Base-by-base conservation (phyloP, 441 rosid species). In the Corymbia calophylla region DNA sequence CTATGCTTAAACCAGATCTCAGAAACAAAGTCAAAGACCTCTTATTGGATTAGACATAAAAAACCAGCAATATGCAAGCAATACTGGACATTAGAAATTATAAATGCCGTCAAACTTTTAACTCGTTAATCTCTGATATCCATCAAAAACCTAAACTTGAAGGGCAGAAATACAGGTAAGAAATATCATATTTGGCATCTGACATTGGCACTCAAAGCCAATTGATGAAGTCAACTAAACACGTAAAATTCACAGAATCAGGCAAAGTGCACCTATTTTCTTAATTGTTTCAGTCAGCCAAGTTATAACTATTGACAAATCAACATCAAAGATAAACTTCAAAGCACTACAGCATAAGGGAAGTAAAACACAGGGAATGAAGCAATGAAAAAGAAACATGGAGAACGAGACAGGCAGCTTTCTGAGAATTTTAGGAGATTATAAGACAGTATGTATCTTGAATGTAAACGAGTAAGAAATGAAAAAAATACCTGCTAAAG, bases 401-500 rank as follows among this genome's bases (percentile, higher is more conserved):
- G 53, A 44, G 16, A 77, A 77, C 18, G n/a, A 77, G 49, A 44
- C n/a, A 77, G n/a, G 84, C 53, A 44, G 18, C 32, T 7, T 44
- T 44, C 48, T 44, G n/a, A 77, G 29, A 14, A 77, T 44, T 44
- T 25, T 23, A 44, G 84, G 29, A 77, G 84, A 44, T 77, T 44
- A 44, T 77, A 47, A 39, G 84, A 77, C 51, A 77, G n/a, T 13
- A 77, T 77, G 49, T 77, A 44, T 77, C n/a, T 27, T 77, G 51
- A 39, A 23, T 77, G 62, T 53, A 89, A 87, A 55, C 1, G 1
- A 54, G 48, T 13, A 54, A 55, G 47, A 48, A 70, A 21, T 27
- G 3, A 35, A 39, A 89, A 58, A 51, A 77, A 58, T 90, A 95
- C 99, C 99, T 92, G 98, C 99, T 91, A 95, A 91, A 90, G 94